Conservation (phyloP, 2,329 filamentous ascomycete genomes). For the Magnaporthiopsis incrustans region DNA sequence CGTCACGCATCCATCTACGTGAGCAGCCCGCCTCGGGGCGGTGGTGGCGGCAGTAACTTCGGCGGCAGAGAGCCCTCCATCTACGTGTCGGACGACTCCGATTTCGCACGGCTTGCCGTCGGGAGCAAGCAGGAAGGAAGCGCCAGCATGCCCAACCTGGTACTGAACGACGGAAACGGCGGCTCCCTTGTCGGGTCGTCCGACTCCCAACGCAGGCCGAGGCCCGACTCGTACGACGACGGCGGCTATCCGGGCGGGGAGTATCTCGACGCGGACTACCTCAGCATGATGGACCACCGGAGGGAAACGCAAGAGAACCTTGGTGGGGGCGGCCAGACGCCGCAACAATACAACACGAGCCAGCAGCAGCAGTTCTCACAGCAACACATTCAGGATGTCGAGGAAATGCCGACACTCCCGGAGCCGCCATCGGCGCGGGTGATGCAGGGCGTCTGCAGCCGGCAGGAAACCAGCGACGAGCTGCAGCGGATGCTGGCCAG, state of each 20-base stretch:
- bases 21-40: constrained; percentile 11
- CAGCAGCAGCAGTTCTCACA: constrained; percentile 7
- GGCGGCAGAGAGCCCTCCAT: constrained; percentile 47
- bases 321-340: constrained; percentile 2
- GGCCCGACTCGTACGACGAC: constrained; percentile 4
- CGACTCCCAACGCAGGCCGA: constrained; percentile 1
- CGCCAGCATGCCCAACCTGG: constrained; percentile 8
- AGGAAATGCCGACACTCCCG: constrained; percentile 12
- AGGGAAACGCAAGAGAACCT: constrained; percentile 8
- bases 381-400: neutral
- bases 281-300: constrained; percentile 11
- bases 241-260: constrained; percentile 9
- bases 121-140: constrained; percentile 8
- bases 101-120: constrained; percentile 31
- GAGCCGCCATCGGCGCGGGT: constrained; percentile 36
- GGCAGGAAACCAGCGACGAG: constrained; percentile 24
- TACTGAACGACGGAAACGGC: constrained; percentile 15
- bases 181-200: neutral
- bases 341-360: constrained; percentile 11
- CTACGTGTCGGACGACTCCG: constrained; percentile 52
- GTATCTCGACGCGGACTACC: constrained; percentile 19
- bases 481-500: constrained; percentile 24
- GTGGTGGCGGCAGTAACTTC: constrained; percentile 19
- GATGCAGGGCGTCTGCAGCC: constrained; percentile 29
- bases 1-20: constrained; percentile 50